A percentile compares a stretch with the other conserved stretches of the same genome.
phyloP scores from a whole-genome alignment of 78 protist species.

The Tieghemostelium lacteum region DNA sequence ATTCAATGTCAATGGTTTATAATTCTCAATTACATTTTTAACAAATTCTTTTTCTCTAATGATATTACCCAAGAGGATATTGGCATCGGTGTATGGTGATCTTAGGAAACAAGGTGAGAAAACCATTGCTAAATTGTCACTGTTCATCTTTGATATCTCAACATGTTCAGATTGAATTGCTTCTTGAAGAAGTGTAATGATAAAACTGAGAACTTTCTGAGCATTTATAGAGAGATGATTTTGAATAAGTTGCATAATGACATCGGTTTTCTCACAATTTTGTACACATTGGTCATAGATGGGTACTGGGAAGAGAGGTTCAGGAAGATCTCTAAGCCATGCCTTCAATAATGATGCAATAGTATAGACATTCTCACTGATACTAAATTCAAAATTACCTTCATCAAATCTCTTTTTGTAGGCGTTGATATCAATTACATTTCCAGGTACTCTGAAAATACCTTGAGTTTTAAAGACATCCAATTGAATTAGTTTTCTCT shows the following conservation, averaged over 20 bases:
- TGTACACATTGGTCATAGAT: conserved; percentile 19
- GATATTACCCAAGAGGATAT: conserved; percentile 25
- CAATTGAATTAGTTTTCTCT: conserved; percentile 24
- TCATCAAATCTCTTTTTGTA: conserved; percentile 40
- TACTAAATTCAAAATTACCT: conserved; percentile 19
- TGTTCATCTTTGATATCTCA: conserved; percentile 15
- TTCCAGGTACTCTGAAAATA: conserved; percentile 57
- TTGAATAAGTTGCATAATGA: background rate
- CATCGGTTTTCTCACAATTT: conserved; percentile 1
- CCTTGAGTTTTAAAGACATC: conserved; percentile 57
- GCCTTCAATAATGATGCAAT: conserved; percentile 37
- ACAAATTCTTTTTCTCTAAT: conserved; percentile 42
- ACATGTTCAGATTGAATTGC: conserved; percentile 36
- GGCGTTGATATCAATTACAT: conserved; percentile 34
- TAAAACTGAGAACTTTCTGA: conserved; percentile 23
- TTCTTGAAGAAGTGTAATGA: conserved; percentile 15
- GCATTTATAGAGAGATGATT: conserved; percentile 7
- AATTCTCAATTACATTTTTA: conserved; percentile 20
- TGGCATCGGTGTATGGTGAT: conserved; percentile 29
- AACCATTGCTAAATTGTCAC: conserved; percentile 39
- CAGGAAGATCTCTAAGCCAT: conserved; percentile 55
- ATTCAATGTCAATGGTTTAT: conserved; percentile 7
- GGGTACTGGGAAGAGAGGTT: conserved; percentile 16
- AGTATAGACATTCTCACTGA: conserved; percentile 47
- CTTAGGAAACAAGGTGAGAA: conserved; percentile 57